phyloP scores from a whole-genome alignment of 169 alveolate species.

The Blepharisma undulans region DNA sequence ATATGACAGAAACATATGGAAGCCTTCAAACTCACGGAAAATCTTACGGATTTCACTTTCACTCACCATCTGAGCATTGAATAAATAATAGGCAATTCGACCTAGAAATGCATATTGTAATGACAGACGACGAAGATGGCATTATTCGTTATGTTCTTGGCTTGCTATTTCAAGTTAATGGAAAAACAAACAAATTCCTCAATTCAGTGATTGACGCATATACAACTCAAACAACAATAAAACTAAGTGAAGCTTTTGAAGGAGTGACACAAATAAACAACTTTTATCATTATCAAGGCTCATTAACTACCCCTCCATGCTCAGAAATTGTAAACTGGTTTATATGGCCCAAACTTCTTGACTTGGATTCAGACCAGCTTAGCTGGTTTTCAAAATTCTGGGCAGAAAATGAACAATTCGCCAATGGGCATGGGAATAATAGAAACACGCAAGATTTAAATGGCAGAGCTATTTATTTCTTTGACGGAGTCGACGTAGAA shows the following conservation, averaged over 20 bases:
- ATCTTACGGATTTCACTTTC: slow-evolving; percentile 64
- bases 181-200: slow-evolving; percentile 15
- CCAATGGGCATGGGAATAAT: slow-evolving; percentile 56
- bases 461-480: slow-evolving; percentile 35
- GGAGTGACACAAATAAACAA: not conserved
- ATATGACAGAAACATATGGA: not conserved
- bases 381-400: slow-evolving; percentile 37
- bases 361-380: slow-evolving; percentile 26
- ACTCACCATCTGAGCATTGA: slow-evolving; percentile 76
- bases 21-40: not conserved
- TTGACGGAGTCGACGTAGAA: too few relatives aligned
- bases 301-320: slow-evolving; percentile 61
- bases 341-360: not conserved
- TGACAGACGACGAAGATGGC: slow-evolving; percentile 16
- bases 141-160: not conserved
- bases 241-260: not conserved
- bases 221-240: not conserved
- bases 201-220: not conserved
- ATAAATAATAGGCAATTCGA: slow-evolving; percentile 66
- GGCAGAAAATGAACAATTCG: slow-evolving; percentile 45
- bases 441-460: slow-evolving; percentile 39
- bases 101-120: slow-evolving; percentile 77
- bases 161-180: not conserved
- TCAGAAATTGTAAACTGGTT: slow-evolving; percentile 55
- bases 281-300: slow-evolving; percentile 50